Evolutionary conservation across 345 rosid genomes (phyloP).

Genomic region (Clarkia xantiana): DNA sequence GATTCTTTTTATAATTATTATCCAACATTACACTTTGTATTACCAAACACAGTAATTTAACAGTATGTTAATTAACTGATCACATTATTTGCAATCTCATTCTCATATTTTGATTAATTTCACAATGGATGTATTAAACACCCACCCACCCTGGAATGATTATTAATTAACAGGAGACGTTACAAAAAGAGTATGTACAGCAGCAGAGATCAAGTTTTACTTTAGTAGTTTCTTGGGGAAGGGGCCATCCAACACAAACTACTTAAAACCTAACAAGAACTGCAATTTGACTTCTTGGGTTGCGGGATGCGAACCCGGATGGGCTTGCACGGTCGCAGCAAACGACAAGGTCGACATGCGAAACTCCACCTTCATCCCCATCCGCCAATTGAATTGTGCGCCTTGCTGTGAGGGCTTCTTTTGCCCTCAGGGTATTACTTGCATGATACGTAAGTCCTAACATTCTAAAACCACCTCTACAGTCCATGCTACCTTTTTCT

Average conservation of each 20-base stretch:
- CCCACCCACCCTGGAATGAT: too few relatives aligned
- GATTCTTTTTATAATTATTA: too few relatives aligned
- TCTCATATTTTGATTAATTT: too few relatives aligned
- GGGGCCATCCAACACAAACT: constrained; percentile 18
- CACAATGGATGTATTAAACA: too few relatives aligned
- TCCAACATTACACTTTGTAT: too few relatives aligned
- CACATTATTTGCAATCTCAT: too few relatives aligned
- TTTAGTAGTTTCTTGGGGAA: constrained; percentile 29
- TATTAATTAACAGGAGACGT: constrained; percentile 42
- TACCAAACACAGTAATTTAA: too few relatives aligned
- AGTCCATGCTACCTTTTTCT: too few relatives aligned
- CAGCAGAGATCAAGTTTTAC: constrained; percentile 67
- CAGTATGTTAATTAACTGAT: too few relatives aligned
- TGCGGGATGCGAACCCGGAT: constrained; percentile 87
- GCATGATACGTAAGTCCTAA: constrained; percentile 61
- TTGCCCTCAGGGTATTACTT: constrained; percentile 83
- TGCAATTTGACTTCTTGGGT: constrained; percentile 69
- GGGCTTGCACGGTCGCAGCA: constrained; percentile 51
- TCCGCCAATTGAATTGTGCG: constrained; percentile 46
- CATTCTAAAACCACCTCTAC: too few relatives aligned
- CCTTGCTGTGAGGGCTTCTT: constrained; percentile 98
- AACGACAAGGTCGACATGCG: constrained; percentile 26
- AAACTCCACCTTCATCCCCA: constrained; percentile 33
- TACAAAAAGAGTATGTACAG: constrained; percentile 51
- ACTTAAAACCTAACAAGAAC: constrained; percentile 50